These are phyloP conservation scores for Aspergillus cavernicola DNA, from an alignment of 495 filamentous ascomycete species.

Conservation along the genomic window DNA sequence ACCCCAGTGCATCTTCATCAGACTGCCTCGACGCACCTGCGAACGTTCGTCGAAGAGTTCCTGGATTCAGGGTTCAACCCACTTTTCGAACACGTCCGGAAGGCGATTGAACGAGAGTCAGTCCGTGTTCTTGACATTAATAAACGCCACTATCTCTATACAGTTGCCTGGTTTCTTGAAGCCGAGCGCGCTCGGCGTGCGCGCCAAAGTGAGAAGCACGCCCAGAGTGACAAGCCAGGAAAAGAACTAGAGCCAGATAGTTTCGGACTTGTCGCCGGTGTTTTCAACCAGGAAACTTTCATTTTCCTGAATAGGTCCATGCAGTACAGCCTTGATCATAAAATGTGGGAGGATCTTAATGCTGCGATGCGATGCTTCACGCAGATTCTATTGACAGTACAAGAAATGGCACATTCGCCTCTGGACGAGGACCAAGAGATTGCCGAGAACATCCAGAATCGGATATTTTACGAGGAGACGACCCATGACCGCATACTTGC, in stretches of 20 bases:
- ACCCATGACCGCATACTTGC: conserved; percentile 83
- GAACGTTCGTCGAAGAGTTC: conserved; percentile 87
- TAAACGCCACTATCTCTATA: conserved; percentile 81
- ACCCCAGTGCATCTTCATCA: conserved; percentile 63
- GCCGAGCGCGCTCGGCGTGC: conserved; percentile 77
- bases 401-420: conserved; percentile 83
- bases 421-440: conserved; percentile 96
- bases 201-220: conserved; percentile 41
- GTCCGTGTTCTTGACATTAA: conserved; percentile 75
- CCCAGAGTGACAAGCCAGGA: conserved; percentile 30
- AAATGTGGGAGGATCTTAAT: conserved; percentile 81
- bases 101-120: conserved; percentile 86
- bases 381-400: conserved; percentile 77
- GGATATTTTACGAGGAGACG: conserved; percentile 96
- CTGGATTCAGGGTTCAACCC: conserved; percentile 96
- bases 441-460: conserved; percentile 93
- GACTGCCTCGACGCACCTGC: conserved; percentile 65
- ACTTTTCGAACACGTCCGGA: conserved; percentile 79
- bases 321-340: conserved; percentile 72
- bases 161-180: conserved; percentile 90
- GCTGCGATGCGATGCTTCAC: conserved; percentile 86
- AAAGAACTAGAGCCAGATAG: conserved; percentile 62
- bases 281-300: conserved; percentile 89
- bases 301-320: conserved; percentile 80
- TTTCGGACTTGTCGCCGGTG: conserved; percentile 81